Evolutionary conservation across 768 basidiomycete genomes (phyloP), one percentile per base, ranked within the genome.

Genomic region (Pleurotus giganteus): DNA sequence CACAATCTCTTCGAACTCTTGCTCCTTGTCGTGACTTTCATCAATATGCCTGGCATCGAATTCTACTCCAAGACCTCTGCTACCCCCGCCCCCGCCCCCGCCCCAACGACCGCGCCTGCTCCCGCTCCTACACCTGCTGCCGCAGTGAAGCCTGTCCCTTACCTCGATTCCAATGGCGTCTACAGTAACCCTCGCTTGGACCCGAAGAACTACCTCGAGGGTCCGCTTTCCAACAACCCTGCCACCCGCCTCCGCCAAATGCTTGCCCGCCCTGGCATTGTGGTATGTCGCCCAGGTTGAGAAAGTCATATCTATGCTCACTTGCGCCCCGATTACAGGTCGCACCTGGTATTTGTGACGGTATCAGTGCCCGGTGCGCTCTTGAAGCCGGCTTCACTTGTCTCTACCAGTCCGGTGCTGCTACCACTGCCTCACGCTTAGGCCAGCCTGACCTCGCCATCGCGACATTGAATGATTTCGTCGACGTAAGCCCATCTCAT

Each of bases 331-430:
- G 5, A 45, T 24, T 24, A 15, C 42, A 88, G 86, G 67, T 86
- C 59, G 87, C 86, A 3, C 88, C 86, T 17, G 87, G 87, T 39
- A 84, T 89, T 39, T 88, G 87, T 53, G 87, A 89, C 55, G 87
- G 87, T 47, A 89, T 91, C 62, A 88, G 86, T 60, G 87, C 88
- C 7, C 78, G 89, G 21, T 87, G 86, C 57, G 89, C 89, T 8
- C 68, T 90, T 6, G 88, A 91, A 69, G 86, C 87, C 31, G 88
- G 88, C n/a, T n/a, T n/a, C n/a, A n/a, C n/a, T n/a, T n/a, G n/a
- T n/a, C n/a, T n/a, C n/a, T n/a, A n/a, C n/a, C 88, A 89, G 69
- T 88, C 85, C 60, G 88, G 88, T 44, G 87, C 88, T 45, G 86
- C 87, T 7, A 90, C 88, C 0, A 89, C 88, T 12, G 88, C 88